phyloP scores from a whole-genome alignment of 306 rosid genomes.

The Vigna reflexopilosa region DNA sequence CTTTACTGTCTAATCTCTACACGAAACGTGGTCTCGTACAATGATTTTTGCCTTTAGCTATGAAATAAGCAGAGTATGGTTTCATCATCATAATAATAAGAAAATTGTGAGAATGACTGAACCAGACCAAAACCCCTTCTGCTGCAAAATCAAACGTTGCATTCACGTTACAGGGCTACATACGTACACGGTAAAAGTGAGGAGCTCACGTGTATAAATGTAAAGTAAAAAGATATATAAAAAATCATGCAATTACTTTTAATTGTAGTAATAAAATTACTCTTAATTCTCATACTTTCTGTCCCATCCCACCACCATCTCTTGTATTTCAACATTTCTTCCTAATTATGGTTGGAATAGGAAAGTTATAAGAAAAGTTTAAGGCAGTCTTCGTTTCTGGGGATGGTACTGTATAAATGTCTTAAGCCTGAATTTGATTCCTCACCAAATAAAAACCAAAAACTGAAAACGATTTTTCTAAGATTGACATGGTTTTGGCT shows the following conservation, averaged over 20 bases:
- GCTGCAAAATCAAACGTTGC: not conserved
- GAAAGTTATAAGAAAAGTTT: too few relatives aligned
- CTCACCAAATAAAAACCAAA: too few relatives aligned
- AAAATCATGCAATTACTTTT: not conserved
- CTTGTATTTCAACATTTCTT: too few relatives aligned
- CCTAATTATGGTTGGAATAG: too few relatives aligned
- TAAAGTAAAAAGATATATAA: not conserved
- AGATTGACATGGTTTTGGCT: too few relatives aligned
- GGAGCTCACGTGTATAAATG: too few relatives aligned
- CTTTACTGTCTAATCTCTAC: conserved; percentile 42
- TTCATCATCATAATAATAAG: not conserved
- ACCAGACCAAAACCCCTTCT: not conserved
- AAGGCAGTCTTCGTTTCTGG: too few relatives aligned
- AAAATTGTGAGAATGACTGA: not conserved
- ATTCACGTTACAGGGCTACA: not conserved
- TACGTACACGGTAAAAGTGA: not conserved
- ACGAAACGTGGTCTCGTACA: conserved; percentile 8
- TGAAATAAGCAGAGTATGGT: not conserved
- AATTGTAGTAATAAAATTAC: not conserved
- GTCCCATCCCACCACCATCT: too few relatives aligned
- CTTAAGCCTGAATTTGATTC: too few relatives aligned
- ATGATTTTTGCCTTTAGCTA: conserved; percentile 6
- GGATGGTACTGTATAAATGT: too few relatives aligned
- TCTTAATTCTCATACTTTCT: not conserved
- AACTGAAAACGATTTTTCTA: too few relatives aligned